Evolutionary conservation across 257 asterid genomes (phyloP).

Genomic region (Gardenia jasminoides): DNA sequence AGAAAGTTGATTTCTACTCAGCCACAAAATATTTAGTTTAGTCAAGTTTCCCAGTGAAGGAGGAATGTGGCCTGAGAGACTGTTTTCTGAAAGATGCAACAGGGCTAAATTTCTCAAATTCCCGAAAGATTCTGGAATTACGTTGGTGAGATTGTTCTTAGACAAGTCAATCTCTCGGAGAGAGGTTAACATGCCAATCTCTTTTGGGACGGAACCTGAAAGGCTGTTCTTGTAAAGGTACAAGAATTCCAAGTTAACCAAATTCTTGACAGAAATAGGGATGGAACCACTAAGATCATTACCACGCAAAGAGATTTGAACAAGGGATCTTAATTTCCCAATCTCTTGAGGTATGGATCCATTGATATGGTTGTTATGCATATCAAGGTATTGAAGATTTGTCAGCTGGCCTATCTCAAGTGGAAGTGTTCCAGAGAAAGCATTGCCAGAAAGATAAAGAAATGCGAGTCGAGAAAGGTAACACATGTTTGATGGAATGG

Average conservation of each 20-base stretch:
- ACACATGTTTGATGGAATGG: conserved; percentile 19
- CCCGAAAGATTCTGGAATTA: conserved; percentile 26
- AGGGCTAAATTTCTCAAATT: conserved; percentile 20
- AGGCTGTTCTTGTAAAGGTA: background rate
- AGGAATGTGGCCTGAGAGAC: conserved; percentile 13
- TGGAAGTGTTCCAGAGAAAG: conserved; percentile 17
- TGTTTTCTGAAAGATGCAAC: conserved; percentile 21
- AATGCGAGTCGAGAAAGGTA: background rate
- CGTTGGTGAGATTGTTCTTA: conserved; percentile 24
- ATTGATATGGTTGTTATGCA: background rate
- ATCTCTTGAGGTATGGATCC: conserved; percentile 10
- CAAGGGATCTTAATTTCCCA: conserved; percentile 11
- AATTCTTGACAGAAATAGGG: background rate
- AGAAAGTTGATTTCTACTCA: conserved; percentile 4
- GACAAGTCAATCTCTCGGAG: conserved; percentile 23
- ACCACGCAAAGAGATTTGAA: background rate
- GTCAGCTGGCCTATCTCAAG: conserved; percentile 11
- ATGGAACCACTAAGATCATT: conserved; percentile 15
- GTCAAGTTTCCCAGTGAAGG: conserved; percentile 12
- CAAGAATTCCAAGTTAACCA: conserved; percentile 2
- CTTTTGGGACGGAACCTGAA: conserved; percentile 13
- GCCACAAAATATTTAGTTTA: background rate
- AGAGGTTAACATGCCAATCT: conserved; percentile 14
- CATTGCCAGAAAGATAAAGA: background rate
- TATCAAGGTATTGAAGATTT: conserved; percentile 13